phyloP scores from a whole-genome alignment of 345 rosid species.

The Hibiscus trionum region DNA sequence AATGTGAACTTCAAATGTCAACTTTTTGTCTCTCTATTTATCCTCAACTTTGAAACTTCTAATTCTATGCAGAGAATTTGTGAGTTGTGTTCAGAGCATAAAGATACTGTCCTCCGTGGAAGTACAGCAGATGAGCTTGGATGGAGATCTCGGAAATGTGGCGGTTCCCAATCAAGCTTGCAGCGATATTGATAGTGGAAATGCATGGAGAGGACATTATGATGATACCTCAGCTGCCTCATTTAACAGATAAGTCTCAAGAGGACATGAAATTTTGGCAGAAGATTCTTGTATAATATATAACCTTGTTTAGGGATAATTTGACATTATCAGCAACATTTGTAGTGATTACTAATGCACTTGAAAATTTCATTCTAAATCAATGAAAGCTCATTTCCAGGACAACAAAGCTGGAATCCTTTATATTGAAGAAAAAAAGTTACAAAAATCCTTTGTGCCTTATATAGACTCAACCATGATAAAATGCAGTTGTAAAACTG shows the following conservation, averaged over 20 bases:
- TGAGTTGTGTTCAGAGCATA: constrained; percentile 82
- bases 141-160: constrained; percentile 71
- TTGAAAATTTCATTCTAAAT: not conserved
- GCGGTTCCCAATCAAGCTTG: constrained; percentile 72
- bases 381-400: not conserved
- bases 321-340: constrained; percentile 10
- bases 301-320: constrained; percentile 8
- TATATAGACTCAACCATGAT: constrained; percentile 11
- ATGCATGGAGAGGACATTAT: constrained; percentile 76
- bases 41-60: constrained; percentile 11
- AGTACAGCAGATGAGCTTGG: constrained; percentile 94
- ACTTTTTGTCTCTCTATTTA: not conserved
- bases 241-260: constrained; percentile 34
- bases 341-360: not conserved
- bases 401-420: not conserved
- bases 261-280: too few relatives aligned
- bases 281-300: not conserved
- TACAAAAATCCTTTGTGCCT: constrained; percentile 21
- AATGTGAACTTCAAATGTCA: not conserved
- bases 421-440: constrained; percentile 1
- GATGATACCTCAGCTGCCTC: constrained; percentile 82
- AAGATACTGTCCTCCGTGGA: constrained; percentile 85
- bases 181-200: constrained; percentile 80
- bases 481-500: constrained; percentile 20
- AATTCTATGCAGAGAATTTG: constrained; percentile 63